These are phyloP conservation scores for Neurospora sp. DNA, from an alignment of 495 filamentous ascomycete genomes.

Conservation along the genomic window DNA sequence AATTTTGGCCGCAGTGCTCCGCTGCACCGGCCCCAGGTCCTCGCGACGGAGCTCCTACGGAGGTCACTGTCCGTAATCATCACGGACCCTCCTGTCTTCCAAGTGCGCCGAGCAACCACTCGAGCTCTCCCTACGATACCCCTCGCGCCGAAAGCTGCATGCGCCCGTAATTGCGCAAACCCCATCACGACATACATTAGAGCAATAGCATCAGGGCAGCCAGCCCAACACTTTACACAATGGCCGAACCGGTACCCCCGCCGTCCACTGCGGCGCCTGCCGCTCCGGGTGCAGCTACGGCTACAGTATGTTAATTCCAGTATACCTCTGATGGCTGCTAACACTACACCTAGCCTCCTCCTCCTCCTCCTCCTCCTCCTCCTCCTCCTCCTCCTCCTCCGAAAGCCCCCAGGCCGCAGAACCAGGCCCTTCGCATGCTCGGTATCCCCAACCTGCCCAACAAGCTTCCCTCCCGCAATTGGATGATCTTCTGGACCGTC, in stretches of 20 bases:
- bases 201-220: background rate
- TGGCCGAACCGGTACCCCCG: background rate
- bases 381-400: constrained; percentile 25
- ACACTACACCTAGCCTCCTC: constrained; percentile 19
- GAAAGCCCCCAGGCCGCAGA: constrained; percentile 44
- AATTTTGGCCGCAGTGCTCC: constrained; percentile 3
- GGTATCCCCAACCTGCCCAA: constrained; percentile 71
- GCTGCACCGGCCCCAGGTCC: background rate
- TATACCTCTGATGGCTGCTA: background rate
- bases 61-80: background rate
- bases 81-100: background rate
- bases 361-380: constrained; percentile 24
- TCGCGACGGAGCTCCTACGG: background rate
- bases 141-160: background rate
- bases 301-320: constrained; percentile 7
- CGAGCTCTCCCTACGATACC: background rate
- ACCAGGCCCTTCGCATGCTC: constrained; percentile 66
- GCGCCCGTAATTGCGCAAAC: background rate
- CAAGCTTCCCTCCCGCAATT: constrained; percentile 91
- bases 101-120: background rate
- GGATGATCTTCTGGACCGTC: constrained; percentile 86
- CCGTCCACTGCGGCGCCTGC: background rate
- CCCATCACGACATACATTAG: background rate
- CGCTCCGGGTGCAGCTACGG: constrained; percentile 5
- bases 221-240: background rate